Base-by-base conservation (phyloP, 805 yeast genomes). In the Wickerhamiella shivajii region DNA sequence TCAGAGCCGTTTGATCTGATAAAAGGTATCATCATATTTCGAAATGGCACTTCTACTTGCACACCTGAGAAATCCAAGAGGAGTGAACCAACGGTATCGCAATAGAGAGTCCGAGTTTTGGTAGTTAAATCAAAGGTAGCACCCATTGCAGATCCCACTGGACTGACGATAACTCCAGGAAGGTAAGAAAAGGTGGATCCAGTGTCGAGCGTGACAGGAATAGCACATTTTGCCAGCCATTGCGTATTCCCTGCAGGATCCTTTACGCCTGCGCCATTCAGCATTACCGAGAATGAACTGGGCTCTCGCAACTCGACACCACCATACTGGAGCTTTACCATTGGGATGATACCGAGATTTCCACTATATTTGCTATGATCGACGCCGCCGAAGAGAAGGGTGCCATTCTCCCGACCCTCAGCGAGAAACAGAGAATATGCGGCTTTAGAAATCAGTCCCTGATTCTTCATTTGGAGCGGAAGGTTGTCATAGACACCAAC, bases 371-470 rank as follows among this genome's bases (percentile, higher is more conserved):
- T 59, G 18, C 54, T 53, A 3, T 49, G 42, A 42, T 59, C 63
- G 34, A 55, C 37, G 15, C 56, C 63, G 13, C 63, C 63, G 36
- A 57, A 59, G 29, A 59, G 44, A 7, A 59, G 33, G 5, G 49
- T 33, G 9, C 65, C 65, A 10, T 34, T 30, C 6, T 59, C 44
- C 18, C 44, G 39, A 3, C 42, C 37, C 6, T 47, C 43, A 34
- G 56, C 52, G 41, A 64, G 49, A 47, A 53, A 64, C 33, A 66
- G 53, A 24, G 69, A 64, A 50, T 62, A 66, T n/a, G 62, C 57
- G 15, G 42, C 44, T 30, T 52, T 50, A 27, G 51, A 45, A 41
- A 63, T 64, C 20, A 49, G 28, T 4, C 69, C 69, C 17, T 54
- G 52, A 2, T 42, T 33, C 36, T 54, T 56, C 43, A 49, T 48